Evolutionary conservation across 2,329 filamentous ascomycete species (phyloP).

Genomic region (Fusarium ambrosium): DNA sequence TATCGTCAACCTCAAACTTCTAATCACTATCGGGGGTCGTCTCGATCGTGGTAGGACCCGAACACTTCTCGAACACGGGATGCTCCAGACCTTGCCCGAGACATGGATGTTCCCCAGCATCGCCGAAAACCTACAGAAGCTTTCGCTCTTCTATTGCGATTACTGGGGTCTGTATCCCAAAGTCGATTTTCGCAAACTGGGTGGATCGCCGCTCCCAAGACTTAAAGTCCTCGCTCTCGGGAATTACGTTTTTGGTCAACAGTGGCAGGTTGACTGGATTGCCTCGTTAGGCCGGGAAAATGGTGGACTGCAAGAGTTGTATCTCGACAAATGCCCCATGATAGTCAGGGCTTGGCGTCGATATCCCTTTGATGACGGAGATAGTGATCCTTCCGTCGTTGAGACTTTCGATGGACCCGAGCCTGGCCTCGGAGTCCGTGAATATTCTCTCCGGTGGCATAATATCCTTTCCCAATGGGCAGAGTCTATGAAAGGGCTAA

Average conservation of each 20-base stretch:
- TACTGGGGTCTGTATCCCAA: slow-evolving; percentile 58
- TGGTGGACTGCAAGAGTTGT: slow-evolving; percentile 52
- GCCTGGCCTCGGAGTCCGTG: background rate
- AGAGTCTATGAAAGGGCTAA: slow-evolving; percentile 10
- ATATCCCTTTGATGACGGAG: background rate
- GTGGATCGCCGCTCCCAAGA: slow-evolving; percentile 50
- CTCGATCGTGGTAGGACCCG: background rate
- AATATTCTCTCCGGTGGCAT: slow-evolving; percentile 11
- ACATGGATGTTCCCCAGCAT: slow-evolving; percentile 42
- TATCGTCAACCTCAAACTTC: slow-evolving; percentile 20
- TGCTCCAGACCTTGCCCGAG: slow-evolving; percentile 14
- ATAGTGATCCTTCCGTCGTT: background rate
- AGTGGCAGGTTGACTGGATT: slow-evolving; percentile 63
- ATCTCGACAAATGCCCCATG: slow-evolving; percentile 60
- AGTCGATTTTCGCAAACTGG: slow-evolving; percentile 50
- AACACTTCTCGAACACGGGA: background rate
- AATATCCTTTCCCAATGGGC: slow-evolving; percentile 9
- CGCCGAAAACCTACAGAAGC: slow-evolving; percentile 45
- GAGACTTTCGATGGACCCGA: background rate
- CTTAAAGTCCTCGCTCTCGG: slow-evolving; percentile 57
- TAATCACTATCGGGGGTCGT: background rate
- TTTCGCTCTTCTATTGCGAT: slow-evolving; percentile 54
- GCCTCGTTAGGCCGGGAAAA: slow-evolving; percentile 49
- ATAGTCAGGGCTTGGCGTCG: slow-evolving; percentile 9
- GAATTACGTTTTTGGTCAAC: slow-evolving; percentile 57